Evolutionary conservation across 331 rosid species (phyloP).

Genomic region (Telfairia occidentalis): DNA sequence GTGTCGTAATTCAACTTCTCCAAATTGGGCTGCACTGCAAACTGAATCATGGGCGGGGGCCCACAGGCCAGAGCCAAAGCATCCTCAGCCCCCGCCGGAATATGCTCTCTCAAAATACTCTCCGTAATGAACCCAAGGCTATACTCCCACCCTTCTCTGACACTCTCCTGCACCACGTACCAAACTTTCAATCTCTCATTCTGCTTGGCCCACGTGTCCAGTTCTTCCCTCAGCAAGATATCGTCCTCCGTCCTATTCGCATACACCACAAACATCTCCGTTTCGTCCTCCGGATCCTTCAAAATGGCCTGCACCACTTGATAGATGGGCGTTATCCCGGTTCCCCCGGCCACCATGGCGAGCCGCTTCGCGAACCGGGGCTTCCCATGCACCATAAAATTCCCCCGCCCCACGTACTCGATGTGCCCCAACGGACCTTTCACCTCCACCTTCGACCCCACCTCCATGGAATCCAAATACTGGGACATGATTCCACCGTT

Average conservation of each 20-base stretch:
- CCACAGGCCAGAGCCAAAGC: slow-evolving; percentile 69
- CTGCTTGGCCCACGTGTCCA: slow-evolving; percentile 54
- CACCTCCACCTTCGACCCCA: slow-evolving; percentile 38
- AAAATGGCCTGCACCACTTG: slow-evolving; percentile 67
- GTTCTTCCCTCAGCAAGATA: slow-evolving; percentile 55
- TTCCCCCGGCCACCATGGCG: slow-evolving; percentile 77
- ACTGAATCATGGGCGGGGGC: slow-evolving; percentile 73
- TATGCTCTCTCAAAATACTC: slow-evolving; percentile 42
- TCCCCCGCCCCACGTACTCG: slow-evolving; percentile 57
- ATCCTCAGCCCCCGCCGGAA: slow-evolving; percentile 34
- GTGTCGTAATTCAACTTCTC: slow-evolving; percentile 64
- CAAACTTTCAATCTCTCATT: slow-evolving; percentile 49
- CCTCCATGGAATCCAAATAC: slow-evolving; percentile 36
- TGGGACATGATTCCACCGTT: slow-evolving; percentile 75
- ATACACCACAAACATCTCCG: slow-evolving; percentile 65
- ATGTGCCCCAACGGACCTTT: slow-evolving; percentile 88
- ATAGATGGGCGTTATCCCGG: slow-evolving; percentile 83
- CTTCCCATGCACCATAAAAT: slow-evolving; percentile 42
- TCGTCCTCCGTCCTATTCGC: slow-evolving; percentile 77
- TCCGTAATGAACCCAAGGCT: slow-evolving; percentile 57
- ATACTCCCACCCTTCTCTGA: slow-evolving; percentile 55
- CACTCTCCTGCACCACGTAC: slow-evolving; percentile 56
- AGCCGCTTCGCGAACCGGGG: slow-evolving; percentile 43
- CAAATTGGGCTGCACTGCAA: slow-evolving; percentile 55
- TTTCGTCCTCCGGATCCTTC: slow-evolving; percentile 56